Percentiles rank a stretch among this genome's conserved stretches.
These are phyloP conservation scores for Elsinoe australis DNA, from an alignment of 2,329 filamentous ascomycete species.

Conservation along the genomic window DNA sequence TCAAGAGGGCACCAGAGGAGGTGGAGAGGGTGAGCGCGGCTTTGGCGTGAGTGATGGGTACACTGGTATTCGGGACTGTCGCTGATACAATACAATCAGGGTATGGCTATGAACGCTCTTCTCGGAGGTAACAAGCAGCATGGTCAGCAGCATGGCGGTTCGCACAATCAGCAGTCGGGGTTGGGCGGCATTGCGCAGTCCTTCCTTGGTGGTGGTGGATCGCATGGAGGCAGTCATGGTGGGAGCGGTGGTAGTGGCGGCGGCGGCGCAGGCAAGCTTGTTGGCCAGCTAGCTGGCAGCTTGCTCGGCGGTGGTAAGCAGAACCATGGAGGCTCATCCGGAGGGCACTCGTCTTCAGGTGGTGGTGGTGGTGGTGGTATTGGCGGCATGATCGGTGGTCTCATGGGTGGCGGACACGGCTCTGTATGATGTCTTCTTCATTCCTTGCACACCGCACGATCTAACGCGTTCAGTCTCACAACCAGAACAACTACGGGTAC, in stretches of 20 bases:
- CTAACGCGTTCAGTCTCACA: conserved; percentile 17
- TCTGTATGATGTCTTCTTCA: conserved; percentile 17
- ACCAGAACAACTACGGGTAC: conserved; percentile 30
- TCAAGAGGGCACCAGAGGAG: conserved; percentile 23
- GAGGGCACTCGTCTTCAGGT: conserved; percentile 11
- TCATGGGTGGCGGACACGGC: conserved; percentile 21
- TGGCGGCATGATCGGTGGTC: conserved; percentile 21
- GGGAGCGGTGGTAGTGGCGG: conserved; percentile 16
- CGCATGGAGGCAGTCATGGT: not conserved
- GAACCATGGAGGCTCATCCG: conserved; percentile 17
- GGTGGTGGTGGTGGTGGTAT: conserved; percentile 12
- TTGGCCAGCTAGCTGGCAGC: conserved; percentile 15
- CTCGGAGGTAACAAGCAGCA: conserved; percentile 29
- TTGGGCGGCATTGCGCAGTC: conserved; percentile 17
- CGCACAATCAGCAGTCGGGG: conserved; percentile 11
- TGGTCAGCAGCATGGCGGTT: conserved; percentile 18
- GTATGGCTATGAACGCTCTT: conserved; percentile 25
- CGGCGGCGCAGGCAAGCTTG: conserved; percentile 15
- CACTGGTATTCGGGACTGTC: not conserved
- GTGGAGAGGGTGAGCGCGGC: conserved; percentile 25
- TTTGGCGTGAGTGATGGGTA: conserved; percentile 21
- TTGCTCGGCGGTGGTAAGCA: conserved; percentile 16
- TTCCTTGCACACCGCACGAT: not conserved
- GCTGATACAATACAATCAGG: conserved; percentile 15
- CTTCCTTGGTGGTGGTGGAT: conserved; percentile 14